phyloP scores from a whole-genome alignment of 2,329 filamentous ascomycete genomes.

The Neofusicoccum parvum region DNA sequence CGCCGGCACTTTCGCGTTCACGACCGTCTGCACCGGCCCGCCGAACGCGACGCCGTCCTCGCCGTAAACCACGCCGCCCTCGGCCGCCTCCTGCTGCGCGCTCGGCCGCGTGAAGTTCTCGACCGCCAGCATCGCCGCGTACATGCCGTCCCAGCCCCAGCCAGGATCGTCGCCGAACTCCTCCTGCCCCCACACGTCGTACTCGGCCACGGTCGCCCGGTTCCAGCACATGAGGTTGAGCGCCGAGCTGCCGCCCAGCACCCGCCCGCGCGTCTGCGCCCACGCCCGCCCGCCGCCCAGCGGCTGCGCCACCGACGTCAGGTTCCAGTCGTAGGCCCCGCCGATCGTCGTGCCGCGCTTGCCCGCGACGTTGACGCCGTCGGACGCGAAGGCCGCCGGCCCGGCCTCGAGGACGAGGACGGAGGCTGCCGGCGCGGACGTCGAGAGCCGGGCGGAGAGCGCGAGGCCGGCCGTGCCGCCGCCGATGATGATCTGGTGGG shows the following conservation, averaged over 20 bases:
- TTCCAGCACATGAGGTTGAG: slow-evolving; percentile 32
- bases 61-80: slow-evolving; percentile 26
- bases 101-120: slow-evolving; percentile 34
- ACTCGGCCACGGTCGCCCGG: slow-evolving; percentile 26
- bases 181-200: slow-evolving; percentile 55
- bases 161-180: not conserved
- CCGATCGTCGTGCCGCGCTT: slow-evolving; percentile 27
- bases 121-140: slow-evolving; percentile 34
- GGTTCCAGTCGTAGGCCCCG: slow-evolving; percentile 8
- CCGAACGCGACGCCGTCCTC: slow-evolving; percentile 31
- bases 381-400: slow-evolving; percentile 28
- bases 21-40: slow-evolving; percentile 37
- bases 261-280: slow-evolving; percentile 33
- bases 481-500: slow-evolving; percentile 20
- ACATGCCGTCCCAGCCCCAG: slow-evolving; percentile 8
- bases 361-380: slow-evolving; percentile 34
- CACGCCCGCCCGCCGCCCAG: slow-evolving; percentile 26
- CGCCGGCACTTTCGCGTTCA: slow-evolving; percentile 48
- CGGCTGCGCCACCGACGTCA: slow-evolving; percentile 28
- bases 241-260: slow-evolving; percentile 42
- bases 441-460: slow-evolving; percentile 29
- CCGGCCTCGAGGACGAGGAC: slow-evolving; percentile 26
- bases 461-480: slow-evolving; percentile 25
- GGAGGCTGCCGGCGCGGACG: slow-evolving; percentile 27
- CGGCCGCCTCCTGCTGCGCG: not conserved